These are phyloP conservation scores for Pythium aphanidermatum DNA, from an alignment of 352 stramenopile species.

Conservation along the genomic window DNA sequence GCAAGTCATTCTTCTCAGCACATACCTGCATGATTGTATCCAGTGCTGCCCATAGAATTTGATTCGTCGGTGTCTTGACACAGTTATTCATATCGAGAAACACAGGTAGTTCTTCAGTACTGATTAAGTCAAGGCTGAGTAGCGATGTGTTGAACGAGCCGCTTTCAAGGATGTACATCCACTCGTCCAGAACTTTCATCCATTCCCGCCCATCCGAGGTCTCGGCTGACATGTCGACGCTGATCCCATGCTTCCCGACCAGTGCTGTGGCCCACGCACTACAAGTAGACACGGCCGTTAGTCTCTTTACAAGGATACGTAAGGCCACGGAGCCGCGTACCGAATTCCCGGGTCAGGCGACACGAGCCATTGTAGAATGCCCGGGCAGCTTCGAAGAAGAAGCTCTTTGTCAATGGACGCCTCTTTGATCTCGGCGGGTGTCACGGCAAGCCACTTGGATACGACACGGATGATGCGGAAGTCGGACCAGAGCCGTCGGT, in stretches of 20 bases:
- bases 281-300: neutral
- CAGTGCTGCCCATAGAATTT: slow-evolving; percentile 73
- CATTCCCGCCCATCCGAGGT: slow-evolving; percentile 35
- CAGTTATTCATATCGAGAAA: slow-evolving; percentile 70
- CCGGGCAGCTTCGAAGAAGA: slow-evolving; percentile 48
- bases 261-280: slow-evolving; percentile 63
- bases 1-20: neutral
- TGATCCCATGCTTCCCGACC: slow-evolving; percentile 47
- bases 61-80: slow-evolving; percentile 72
- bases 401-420: slow-evolving; percentile 32
- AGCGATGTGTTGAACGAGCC: slow-evolving; percentile 66
- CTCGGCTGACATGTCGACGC: slow-evolving; percentile 51
- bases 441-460: slow-evolving; percentile 52
- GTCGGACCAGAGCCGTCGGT: slow-evolving; percentile 73
- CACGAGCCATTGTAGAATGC: slow-evolving; percentile 69
- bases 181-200: slow-evolving; percentile 76
- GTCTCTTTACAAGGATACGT: too few relatives aligned
- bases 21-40: slow-evolving; percentile 80
- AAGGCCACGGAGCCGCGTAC: too few relatives aligned
- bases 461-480: slow-evolving; percentile 74
- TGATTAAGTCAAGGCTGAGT: slow-evolving; percentile 56
- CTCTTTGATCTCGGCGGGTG: slow-evolving; percentile 26
- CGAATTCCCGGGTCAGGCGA: slow-evolving; percentile 72
- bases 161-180: slow-evolving; percentile 84
- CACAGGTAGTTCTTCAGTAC: slow-evolving; percentile 62